Conservation (phyloP, 495 filamentous ascomycete genomes). For the Cryomyces minteri region DNA sequence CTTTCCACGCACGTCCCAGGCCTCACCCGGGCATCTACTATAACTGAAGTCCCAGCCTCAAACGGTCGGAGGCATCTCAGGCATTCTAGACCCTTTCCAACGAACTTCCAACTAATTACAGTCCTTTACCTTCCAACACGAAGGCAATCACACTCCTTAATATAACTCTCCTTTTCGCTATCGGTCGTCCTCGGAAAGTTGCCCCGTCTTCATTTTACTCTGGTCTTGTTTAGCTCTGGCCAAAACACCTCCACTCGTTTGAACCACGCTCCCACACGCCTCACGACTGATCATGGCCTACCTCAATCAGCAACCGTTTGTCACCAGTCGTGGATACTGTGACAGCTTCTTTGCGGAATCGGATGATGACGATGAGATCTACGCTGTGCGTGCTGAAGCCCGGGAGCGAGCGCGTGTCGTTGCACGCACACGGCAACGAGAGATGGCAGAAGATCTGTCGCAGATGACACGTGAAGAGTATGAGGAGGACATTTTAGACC, state of each 20-base stretch:
- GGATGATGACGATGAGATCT: conserved; percentile 39
- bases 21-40: too few species aligned
- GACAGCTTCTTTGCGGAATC: conserved; percentile 80
- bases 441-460: conserved; percentile 76
- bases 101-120: conserved; percentile 34
- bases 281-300: too few species aligned
- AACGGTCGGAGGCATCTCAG: too few species aligned
- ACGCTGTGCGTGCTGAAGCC: conserved; percentile 19
- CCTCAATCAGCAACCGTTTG: conserved; percentile 14
- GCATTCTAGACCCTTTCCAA: too few species aligned
- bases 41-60: too few species aligned
- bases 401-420: conserved; percentile 58
- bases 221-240: too few species aligned
- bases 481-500: conserved; percentile 75
- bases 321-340: conserved; percentile 26
- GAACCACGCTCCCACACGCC: conserved; percentile 30
- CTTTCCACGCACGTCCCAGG: too few species aligned
- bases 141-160: conserved; percentile 37
- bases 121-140: conserved; percentile 34
- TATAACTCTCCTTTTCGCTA: too few species aligned
- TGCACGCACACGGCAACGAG: conserved; percentile 58
- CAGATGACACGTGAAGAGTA: conserved; percentile 69
- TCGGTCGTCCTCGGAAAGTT: too few species aligned
- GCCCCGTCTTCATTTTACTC: background rate
- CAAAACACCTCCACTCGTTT: conserved; percentile 17